Conservation (phyloP, 2,329 filamentous ascomycete genomes). For the Scorias spongiosa region DNA sequence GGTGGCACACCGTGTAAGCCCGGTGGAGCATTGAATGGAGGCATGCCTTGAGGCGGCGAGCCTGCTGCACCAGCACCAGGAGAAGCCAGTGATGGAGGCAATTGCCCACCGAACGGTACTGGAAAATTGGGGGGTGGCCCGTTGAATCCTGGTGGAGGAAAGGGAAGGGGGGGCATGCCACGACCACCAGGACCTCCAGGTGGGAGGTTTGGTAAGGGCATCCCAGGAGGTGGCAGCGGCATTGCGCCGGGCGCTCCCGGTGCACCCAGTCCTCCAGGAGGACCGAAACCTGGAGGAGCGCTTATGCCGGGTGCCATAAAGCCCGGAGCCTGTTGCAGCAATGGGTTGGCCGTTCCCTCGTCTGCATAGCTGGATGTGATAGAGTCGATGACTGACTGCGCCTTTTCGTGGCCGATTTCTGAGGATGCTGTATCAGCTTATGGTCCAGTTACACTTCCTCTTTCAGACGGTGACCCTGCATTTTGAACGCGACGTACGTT, state of each 20-base stretch:
- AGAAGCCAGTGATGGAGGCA: conserved; percentile 14
- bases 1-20: not conserved
- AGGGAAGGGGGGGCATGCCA: conserved; percentile 13
- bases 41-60: conserved; percentile 14
- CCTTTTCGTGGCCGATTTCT: conserved; percentile 98
- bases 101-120: conserved; percentile 23
- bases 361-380: conserved; percentile 93
- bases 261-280: not conserved
- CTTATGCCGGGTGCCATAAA: not conserved
- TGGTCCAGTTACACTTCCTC: not conserved
- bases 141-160: conserved; percentile 22
- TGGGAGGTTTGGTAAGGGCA: conserved; percentile 22
- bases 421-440: conserved; percentile 1
- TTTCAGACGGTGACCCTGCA: not conserved
- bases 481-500: conserved; percentile 44
- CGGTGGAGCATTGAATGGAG: conserved; percentile 1
- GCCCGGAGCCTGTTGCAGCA: conserved; percentile 36
- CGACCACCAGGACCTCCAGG: conserved; percentile 9
- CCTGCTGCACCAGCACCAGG: conserved; percentile 9
- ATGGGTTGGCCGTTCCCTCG: conserved; percentile 84
- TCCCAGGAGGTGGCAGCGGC: conserved; percentile 14
- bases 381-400: conserved; percentile 93
- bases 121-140: conserved; percentile 22
- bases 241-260: not conserved
- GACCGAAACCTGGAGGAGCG: conserved; percentile 5